These are phyloP conservation scores for Penicillium sp. DNA, from an alignment of 2,329 filamentous ascomycete genomes.

Conservation along the genomic window DNA sequence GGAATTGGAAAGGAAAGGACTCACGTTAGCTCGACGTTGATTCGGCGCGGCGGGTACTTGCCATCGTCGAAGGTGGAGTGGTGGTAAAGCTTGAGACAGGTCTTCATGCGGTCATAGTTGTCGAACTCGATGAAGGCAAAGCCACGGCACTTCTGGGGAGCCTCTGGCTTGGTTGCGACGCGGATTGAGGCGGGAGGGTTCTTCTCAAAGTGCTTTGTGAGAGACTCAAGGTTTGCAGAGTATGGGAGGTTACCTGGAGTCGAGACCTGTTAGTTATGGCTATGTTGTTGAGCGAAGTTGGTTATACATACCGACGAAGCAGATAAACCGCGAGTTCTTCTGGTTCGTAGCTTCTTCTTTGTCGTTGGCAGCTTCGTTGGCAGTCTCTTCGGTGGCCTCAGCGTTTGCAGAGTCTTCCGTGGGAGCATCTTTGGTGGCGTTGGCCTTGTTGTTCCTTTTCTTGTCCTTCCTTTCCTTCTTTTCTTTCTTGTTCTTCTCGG, in stretches of 20 bases:
- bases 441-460: constrained; percentile 23
- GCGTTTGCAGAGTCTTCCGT: constrained; percentile 7
- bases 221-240: constrained; percentile 64
- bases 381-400: constrained; percentile 4
- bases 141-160: constrained; percentile 61
- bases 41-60: constrained; percentile 59
- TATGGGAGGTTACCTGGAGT: constrained; percentile 76
- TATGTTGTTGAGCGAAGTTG: not conserved
- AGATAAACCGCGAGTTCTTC: constrained; percentile 61
- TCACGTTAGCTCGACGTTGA: constrained; percentile 88
- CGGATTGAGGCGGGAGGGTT: constrained; percentile 67
- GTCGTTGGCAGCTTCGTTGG: constrained; percentile 15
- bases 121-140: constrained; percentile 88
- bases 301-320: constrained; percentile 61
- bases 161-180: constrained; percentile 62
- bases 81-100: constrained; percentile 84
- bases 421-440: constrained; percentile 3
- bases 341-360: constrained; percentile 13
- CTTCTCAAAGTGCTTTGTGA: constrained; percentile 71
- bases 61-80: constrained; percentile 68
- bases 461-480: constrained; percentile 18
- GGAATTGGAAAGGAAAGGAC: constrained; percentile 30
- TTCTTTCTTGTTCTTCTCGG: constrained; percentile 24
- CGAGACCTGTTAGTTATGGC: constrained; percentile 1
- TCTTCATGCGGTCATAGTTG: constrained; percentile 83